Conservation (phyloP, 345 rosid genomes). For the Punica granatum region DNA sequence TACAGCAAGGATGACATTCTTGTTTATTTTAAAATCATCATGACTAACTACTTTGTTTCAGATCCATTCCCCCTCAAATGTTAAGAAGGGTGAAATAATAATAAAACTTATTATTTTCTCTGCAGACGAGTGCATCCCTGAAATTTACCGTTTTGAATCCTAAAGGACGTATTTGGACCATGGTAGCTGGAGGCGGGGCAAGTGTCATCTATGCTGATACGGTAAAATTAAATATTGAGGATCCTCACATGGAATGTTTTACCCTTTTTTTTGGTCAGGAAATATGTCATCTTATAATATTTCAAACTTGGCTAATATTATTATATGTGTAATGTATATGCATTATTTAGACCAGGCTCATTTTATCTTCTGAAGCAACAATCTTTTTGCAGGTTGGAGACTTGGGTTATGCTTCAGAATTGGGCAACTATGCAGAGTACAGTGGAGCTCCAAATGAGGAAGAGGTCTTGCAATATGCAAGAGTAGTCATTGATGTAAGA, state of each 20-base stretch:
- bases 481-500: slow-evolving; percentile 93
- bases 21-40: background rate
- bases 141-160: slow-evolving; percentile 92
- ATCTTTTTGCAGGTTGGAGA: slow-evolving; percentile 73
- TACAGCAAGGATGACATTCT: background rate
- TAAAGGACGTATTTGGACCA: slow-evolving; percentile 96
- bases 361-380: background rate
- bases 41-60: background rate
- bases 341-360: background rate
- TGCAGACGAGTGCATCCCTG: slow-evolving; percentile 93
- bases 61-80: background rate
- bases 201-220: slow-evolving; percentile 98
- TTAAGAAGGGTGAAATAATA: background rate
- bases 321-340: background rate
- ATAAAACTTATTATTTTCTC: background rate
- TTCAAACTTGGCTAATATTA: background rate
- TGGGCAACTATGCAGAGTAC: slow-evolving; percentile 94
- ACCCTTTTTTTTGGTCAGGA: no score
- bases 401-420: slow-evolving; percentile 94
- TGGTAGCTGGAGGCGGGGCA: slow-evolving; percentile 99
- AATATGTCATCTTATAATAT: background rate
- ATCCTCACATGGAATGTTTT: no score
- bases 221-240: slow-evolving; percentile 32
- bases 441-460: slow-evolving; percentile 99
- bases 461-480: slow-evolving; percentile 94